Base-by-base conservation (phyloP, 2,329 filamentous ascomycete species). In the Fusarium sterilihyphosum region DNA sequence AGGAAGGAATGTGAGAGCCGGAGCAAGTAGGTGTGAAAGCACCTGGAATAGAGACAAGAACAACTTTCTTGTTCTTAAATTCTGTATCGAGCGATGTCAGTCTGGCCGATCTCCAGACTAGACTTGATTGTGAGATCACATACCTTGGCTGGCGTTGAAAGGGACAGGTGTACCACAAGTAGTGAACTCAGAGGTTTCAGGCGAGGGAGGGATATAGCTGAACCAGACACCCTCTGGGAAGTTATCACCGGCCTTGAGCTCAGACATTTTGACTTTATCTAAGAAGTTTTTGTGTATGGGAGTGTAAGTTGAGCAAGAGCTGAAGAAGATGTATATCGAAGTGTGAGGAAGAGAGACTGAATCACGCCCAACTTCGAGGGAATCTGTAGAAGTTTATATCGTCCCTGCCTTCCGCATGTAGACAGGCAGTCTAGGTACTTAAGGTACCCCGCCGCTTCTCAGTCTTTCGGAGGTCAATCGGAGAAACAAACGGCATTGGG, bases 11-110 rank as follows among this genome's bases (percentile, higher is more conserved):
- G 86, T 97, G 94, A 82, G 88, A 88, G 80, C 90, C 92, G 78
- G 93, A 92, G 90, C 95, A 97, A 78, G 93, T 93, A 35, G 94
- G 94, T 47, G 94, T 97, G 88, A 97, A 97, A 78, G 94, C 94
- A 76, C 92, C 92, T 84, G 86, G 87, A 60, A 90, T 86, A 71
- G 88, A 84, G 78, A 90, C 86, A 73, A 90, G 79, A 77, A 89
- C 84, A 61, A 88, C 83, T 81, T 90, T 90, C 81, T 90, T 89
- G 81, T 84, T 81, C 81, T 86, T 84, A 84, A 88, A 87, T 71
- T 89, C 88, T 89, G 78, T n/a, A 33, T 40, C 56, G 38, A 33
- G 46, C 35, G 38, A 38, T 35, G 44, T 61, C 41, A 71, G 61
- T 57, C 26, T 33, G 22, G 22, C 61, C 60, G 75, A 59, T 46